These are phyloP conservation scores for Phialophora chinensis DNA, from an alignment of 2,329 filamentous ascomycete genomes.

Conservation along the genomic window DNA sequence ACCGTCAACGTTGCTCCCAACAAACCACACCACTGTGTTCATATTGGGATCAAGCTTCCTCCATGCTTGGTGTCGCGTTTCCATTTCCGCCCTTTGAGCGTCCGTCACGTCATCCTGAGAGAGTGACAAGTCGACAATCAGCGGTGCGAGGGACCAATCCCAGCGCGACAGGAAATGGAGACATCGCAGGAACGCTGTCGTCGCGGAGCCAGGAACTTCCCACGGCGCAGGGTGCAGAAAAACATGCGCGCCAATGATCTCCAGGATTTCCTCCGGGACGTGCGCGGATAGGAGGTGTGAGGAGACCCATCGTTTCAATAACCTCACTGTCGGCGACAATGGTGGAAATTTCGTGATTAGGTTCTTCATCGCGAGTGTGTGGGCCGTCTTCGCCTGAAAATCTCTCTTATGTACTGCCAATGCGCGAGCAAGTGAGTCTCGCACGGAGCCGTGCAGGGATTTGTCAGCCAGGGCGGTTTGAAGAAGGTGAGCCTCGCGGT, in stretches of 20 bases:
- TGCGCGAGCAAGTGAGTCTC: constrained; percentile 72
- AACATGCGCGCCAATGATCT: constrained; percentile 76
- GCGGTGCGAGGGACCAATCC: constrained; percentile 86
- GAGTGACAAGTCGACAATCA: constrained; percentile 75
- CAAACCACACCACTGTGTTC: constrained; percentile 81
- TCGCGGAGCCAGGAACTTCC: constrained; percentile 74
- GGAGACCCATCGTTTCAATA: constrained; percentile 89
- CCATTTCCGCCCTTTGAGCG: constrained; percentile 47
- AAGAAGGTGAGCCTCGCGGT: constrained; percentile 81
- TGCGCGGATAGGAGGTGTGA: constrained; percentile 79
- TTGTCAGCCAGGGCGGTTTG: constrained; percentile 76
- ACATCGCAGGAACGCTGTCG: constrained; percentile 80
- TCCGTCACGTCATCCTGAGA: constrained; percentile 62
- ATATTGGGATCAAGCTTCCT: constrained; percentile 85
- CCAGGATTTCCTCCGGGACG: constrained; percentile 79
- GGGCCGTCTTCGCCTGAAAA: constrained; percentile 74
- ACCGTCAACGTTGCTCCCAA: constrained; percentile 76
- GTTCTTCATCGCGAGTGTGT: constrained; percentile 80
- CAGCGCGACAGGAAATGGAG: constrained; percentile 80
- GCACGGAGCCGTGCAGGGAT: constrained; percentile 68
- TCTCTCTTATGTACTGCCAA: constrained; percentile 73
- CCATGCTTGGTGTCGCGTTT: constrained; percentile 78
- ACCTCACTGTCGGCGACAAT: constrained; percentile 79
- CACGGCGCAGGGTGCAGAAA: constrained; percentile 86
- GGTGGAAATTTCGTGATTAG: constrained; percentile 80